Percentiles rank a stretch among this genome's conserved stretches.
Evolutionary conservation across 352 stramenopile species (phyloP).

Genomic region (Globisporangium lucens): DNA sequence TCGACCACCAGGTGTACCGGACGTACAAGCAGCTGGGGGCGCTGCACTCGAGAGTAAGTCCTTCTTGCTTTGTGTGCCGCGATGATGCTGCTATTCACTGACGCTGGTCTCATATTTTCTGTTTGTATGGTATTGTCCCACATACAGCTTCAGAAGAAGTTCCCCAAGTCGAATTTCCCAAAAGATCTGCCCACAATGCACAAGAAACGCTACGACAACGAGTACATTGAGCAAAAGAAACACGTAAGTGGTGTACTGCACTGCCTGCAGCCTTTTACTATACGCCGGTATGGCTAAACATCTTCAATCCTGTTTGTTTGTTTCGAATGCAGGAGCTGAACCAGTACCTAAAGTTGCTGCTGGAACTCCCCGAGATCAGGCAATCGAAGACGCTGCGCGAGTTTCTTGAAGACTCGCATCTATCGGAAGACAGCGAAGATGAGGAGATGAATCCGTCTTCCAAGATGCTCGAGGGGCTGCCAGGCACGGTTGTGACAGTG

Average conservation of each 20-base stretch:
- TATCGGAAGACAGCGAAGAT: conserved; percentile 54
- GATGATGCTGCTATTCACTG: neutral
- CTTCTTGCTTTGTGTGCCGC: neutral
- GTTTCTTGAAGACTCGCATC: conserved; percentile 55
- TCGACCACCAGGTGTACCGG: conserved; percentile 48
- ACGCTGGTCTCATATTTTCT: neutral
- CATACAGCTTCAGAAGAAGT: conserved; percentile 63
- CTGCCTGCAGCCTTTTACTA: neutral
- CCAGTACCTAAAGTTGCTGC: conserved; percentile 46
- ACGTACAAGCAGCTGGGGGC: conserved; percentile 66
- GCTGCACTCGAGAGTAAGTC: conserved; percentile 44
- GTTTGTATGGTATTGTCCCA: neutral
- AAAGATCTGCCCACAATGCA: conserved; percentile 60
- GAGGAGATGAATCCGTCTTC: conserved; percentile 35
- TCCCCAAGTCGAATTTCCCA: conserved; percentile 63
- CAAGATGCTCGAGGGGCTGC: conserved; percentile 52
- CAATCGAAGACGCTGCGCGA: conserved; percentile 50
- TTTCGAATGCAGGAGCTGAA: conserved; percentile 40
- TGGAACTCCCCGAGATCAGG: conserved; percentile 53
- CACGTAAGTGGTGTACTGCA: conserved; percentile 12
- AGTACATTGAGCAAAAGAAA: conserved; percentile 76
- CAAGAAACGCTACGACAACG: conserved; percentile 68
- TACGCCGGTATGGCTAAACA: neutral
- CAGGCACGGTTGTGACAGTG: conserved; percentile 64
- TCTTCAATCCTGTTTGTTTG: neutral